Evolutionary conservation across 768 basidiomycete species (phyloP).

Genomic region (Inosperma sp.): DNA sequence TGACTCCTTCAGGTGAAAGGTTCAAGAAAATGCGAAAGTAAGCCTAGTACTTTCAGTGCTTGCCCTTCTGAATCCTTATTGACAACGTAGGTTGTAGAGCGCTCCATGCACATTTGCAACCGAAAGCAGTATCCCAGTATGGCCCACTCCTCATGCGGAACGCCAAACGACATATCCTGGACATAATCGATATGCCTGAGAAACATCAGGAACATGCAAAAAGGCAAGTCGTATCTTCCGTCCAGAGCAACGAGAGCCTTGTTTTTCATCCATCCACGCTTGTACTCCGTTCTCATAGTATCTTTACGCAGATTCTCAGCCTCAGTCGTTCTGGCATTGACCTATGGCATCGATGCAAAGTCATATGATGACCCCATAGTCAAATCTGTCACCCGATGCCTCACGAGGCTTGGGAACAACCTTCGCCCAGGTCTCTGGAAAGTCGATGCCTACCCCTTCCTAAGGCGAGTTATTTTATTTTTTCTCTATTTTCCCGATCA

Average conservation of each 20-base stretch:
- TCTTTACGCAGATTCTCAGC: conserved; percentile 49
- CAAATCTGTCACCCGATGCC: conserved; percentile 39
- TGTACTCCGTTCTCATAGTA: too few species aligned
- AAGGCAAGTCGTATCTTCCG: conserved; percentile 21
- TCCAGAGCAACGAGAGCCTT: neutral
- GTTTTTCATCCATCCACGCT: too few species aligned
- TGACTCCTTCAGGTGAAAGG: too few species aligned
- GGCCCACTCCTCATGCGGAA: conserved; percentile 28
- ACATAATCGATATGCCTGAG: conserved; percentile 37
- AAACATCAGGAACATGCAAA: conserved; percentile 52
- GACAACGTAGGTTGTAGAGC: too few species aligned
- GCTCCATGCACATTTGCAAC: too few species aligned
- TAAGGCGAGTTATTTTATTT: conserved; percentile 25
- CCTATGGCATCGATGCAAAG: conserved; percentile 41
- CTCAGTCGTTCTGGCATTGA: conserved; percentile 45
- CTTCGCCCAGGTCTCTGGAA: conserved; percentile 42
- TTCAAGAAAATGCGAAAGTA: too few species aligned
- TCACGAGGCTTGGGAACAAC: conserved; percentile 42
- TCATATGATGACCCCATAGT: conserved; percentile 44
- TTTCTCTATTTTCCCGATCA: neutral
- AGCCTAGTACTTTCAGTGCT: too few species aligned
- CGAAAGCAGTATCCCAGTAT: too few species aligned
- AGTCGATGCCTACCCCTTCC: conserved; percentile 43
- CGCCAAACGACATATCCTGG: conserved; percentile 40
- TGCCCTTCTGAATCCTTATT: too few species aligned